Evolutionary conservation across 2,329 filamentous ascomycete genomes (phyloP), one percentile per base, ranked within the genome.

Genomic region (Boeremia exigua): DNA sequence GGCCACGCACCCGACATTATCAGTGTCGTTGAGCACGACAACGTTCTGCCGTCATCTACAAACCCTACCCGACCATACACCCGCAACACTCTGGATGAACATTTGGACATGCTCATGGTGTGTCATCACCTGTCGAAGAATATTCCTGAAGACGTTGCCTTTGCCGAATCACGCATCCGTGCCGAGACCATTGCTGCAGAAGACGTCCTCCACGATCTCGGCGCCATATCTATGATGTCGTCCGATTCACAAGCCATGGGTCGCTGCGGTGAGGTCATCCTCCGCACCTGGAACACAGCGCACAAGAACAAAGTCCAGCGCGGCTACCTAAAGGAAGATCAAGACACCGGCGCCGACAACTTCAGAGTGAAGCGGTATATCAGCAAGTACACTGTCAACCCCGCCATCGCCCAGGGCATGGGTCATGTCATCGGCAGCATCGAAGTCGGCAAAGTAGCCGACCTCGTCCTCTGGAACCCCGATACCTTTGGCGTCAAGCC

Each of bases 61-160:
- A 98, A 96, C 74, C 94, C 94, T 0, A 98, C 94, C 1, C 83
- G 93, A 2, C 94, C 94, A 0, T 97, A 88, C 76, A 98, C 94
- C 1, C 82, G 84, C 62, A 97, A 98, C 79, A 98, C 94, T 0
- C 84, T 98, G 0, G 94, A 97, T 71, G 94, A 98, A 77, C 94
- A 98, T 77, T 85, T 97, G 12, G 94, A 98, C 79, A 98, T 98
- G 94, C 81, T 97, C 42, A 97, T 97, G 94, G 92, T 96, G 33
- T 98, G 94, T 80, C 94, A 98, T 76, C 94, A 98, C 71, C 81
- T 98, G 9, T 92, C 88, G 48, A 91, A 91, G 76, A 88, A 96
- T 76, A 97, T 97, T 56, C 91, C 93, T 54, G 94, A 98, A 78
- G 94, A 98, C 73, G 89, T 98, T 12, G 92, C 93, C 1, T 98